Conservation (phyloP, 805 yeast species). For the Yarrowia yakushimensis region DNA sequence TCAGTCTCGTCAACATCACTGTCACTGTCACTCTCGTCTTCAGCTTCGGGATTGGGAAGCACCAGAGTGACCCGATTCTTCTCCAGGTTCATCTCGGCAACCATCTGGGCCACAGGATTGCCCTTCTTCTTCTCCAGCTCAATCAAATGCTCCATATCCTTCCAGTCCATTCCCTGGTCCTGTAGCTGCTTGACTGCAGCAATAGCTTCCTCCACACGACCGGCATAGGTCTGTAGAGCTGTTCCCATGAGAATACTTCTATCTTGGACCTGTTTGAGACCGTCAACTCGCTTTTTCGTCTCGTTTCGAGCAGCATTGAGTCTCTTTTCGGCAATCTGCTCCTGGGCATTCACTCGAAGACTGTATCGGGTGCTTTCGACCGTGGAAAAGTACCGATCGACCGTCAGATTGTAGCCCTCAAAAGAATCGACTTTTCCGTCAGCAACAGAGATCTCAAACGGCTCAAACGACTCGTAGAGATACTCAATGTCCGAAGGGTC, state of each 20-base stretch:
- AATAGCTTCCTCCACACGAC: constrained; percentile 67
- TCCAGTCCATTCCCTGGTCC: constrained; percentile 92
- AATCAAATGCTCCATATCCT: constrained; percentile 73
- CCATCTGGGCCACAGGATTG: constrained; percentile 58
- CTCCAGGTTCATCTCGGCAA: constrained; percentile 59
- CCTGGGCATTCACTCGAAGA: constrained; percentile 69
- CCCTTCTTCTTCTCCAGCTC: constrained; percentile 64
- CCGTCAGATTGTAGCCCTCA: constrained; percentile 71
- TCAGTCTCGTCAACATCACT: constrained; percentile 31
- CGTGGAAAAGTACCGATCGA: constrained; percentile 81
- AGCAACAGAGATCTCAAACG: constrained; percentile 51
- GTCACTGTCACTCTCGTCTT: constrained; percentile 35
- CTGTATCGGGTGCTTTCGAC: constrained; percentile 78
- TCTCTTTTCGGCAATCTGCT: constrained; percentile 68
- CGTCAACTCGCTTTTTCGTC: constrained; percentile 63
- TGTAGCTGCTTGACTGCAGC: constrained; percentile 61
- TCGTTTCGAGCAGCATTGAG: constrained; percentile 72
- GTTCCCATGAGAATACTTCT: constrained; percentile 67
- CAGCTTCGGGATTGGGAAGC: constrained; percentile 49
- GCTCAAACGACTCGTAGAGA: constrained; percentile 65
- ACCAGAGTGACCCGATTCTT: constrained; percentile 61
- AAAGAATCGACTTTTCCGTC: constrained; percentile 37
- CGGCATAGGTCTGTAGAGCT: constrained; percentile 64
- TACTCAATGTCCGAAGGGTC: constrained; percentile 41
- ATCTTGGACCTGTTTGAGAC: constrained; percentile 59